Evolutionary conservation across 1,284 basidiomycete species (phyloP).

Genomic region (Xerocomus nothofagi): DNA sequence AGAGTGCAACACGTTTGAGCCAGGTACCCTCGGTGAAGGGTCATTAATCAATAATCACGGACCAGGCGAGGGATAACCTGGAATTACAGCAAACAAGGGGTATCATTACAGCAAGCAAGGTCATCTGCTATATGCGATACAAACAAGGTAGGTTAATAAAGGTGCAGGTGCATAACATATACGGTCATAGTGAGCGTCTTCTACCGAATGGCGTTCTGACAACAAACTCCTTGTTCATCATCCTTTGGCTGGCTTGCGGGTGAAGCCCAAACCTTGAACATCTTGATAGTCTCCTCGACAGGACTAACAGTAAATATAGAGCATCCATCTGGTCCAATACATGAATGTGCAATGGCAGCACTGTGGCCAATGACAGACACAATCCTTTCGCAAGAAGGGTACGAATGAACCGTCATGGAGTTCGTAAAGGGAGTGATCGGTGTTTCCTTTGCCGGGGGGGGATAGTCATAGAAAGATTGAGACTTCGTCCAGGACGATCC

Average conservation of each 20-base stretch:
- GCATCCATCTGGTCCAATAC: constrained; percentile 37
- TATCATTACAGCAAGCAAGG: constrained; percentile 8
- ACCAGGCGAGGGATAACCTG: constrained; percentile 3
- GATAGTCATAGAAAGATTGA: constrained; percentile 19
- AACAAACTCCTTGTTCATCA: constrained; percentile 25
- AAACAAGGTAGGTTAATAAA: constrained; percentile 9
- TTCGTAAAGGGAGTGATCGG: constrained; percentile 36
- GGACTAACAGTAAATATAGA: constrained; percentile 45
- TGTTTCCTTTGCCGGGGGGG: constrained; percentile 24
- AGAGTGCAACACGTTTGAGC: too few relatives aligned
- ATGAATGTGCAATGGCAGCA: constrained; percentile 34
- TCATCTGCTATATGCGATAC: constrained; percentile 5
- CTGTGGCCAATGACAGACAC: constrained; percentile 35
- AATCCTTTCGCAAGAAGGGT: constrained; percentile 45
- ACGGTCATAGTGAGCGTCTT: not conserved
- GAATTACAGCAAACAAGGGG: constrained; percentile 11
- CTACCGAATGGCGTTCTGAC: constrained; percentile 31
- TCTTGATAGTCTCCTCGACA: constrained; percentile 40
- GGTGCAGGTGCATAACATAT: not conserved
- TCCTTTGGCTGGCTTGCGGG: constrained; percentile 20
- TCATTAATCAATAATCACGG: not conserved
- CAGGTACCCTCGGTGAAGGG: too few relatives aligned
- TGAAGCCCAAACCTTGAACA: constrained; percentile 37
- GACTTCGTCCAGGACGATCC: constrained; percentile 48
- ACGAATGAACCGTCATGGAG: constrained; percentile 56